Evolutionary conservation across 164 flowering plant genomes (phyloP), one percentile per base, ranked within the genome.

Genomic region (Vitis vinifera): DNA sequence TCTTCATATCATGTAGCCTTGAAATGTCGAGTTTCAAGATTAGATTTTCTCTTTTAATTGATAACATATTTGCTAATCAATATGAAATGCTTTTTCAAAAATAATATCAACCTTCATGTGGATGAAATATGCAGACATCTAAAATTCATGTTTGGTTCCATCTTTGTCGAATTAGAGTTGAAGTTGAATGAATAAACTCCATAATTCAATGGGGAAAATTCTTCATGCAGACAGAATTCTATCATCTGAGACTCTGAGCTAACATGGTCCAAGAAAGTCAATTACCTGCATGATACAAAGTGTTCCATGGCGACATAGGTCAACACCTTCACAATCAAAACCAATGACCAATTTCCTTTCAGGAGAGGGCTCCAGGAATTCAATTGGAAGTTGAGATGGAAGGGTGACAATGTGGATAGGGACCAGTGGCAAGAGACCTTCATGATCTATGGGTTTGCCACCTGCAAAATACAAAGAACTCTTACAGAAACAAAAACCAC

Each of bases 301-400:
- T 65, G 84, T 74, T 76, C 97, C 98, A 79, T 82, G 30, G 23
- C 97, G 94, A 77, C 97, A 90, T 31, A 93, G 92, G 68, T 93
- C 91, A 68, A 86, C 97, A 76, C 98, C 98, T 82, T 93, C 97
- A 73, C 97, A 91, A 68, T 93, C 98, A 78, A 93, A 87, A 50
- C 98, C 98, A 79, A 93, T 78, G 30, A 90, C 82, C 74, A 91
- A 66, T 68, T 83, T 76, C 72, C 69, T 88, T 58, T 84, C 89
- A 59, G 80, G 68, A 44, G 91, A 88, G 55, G 98, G 98, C 51
- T 88, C 78, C 73, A 91, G 73, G 72, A 93, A 91, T 23, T 87
- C 97, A 66, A 69, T 11, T 14, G 98, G 98, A 58, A 91, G 96
- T 75, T 93, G 90, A 75, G 91, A 85, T 63, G 89, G 83, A 67